Conservation (phyloP, 2,329 filamentous ascomycete genomes). For the Colletotrichum sp. region DNA sequence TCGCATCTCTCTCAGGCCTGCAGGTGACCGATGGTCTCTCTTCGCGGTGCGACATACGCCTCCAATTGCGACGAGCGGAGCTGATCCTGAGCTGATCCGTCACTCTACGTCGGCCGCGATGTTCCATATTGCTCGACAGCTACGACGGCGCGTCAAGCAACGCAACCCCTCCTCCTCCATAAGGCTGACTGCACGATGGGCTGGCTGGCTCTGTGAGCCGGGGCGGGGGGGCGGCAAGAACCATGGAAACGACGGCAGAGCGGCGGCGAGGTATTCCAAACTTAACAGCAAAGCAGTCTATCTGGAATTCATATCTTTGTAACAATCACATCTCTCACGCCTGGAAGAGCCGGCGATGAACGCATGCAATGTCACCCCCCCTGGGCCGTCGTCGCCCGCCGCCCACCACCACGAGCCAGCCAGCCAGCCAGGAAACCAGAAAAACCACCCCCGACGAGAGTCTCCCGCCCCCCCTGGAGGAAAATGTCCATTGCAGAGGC, state of each 20-base stretch:
- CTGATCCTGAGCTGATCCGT: not conserved
- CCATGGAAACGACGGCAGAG: not conserved
- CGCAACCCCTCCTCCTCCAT: not conserved
- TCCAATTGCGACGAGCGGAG: not conserved
- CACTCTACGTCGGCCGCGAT: not conserved
- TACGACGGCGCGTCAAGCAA: not conserved
- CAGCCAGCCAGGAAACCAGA: not conserved
- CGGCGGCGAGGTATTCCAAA: not conserved
- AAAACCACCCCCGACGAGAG: not conserved
- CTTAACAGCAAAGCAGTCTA: not conserved
- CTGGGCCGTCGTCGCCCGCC: not conserved
- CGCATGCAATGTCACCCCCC: constrained; percentile 14
- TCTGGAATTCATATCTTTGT: constrained; percentile 9
- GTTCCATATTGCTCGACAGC: not conserved
- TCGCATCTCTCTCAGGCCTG: constrained; percentile 4
- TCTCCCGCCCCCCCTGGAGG: not conserved
- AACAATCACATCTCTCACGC: not conserved
- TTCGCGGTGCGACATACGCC: not conserved
- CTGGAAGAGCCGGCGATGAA: constrained; percentile 11
- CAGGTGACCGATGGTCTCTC: constrained; percentile 5
- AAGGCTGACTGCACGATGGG: constrained; percentile 15
- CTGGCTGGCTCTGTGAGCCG: not conserved
- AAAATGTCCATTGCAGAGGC: not conserved
- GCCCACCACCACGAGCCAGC: not conserved
- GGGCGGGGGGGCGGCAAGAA: not conserved